A percentile compares a stretch with the other conserved stretches of the same genome.
These are phyloP conservation scores for Rhizopogon roseolus DNA, from an alignment of 768 basidiomycete genomes.

Conservation along the genomic window DNA sequence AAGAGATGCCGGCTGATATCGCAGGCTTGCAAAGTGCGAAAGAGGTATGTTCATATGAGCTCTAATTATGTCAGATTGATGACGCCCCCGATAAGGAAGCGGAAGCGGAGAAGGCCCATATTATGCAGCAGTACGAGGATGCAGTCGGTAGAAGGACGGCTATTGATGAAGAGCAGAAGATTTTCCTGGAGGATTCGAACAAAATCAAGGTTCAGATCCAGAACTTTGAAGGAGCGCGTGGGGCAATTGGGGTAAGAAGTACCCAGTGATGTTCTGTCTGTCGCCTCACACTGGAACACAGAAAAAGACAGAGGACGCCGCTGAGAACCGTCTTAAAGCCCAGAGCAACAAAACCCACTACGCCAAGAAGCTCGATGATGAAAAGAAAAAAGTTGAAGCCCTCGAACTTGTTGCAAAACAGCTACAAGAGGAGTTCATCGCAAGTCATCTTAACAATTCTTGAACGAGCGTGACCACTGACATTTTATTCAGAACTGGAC, in stretches of 20 bases:
- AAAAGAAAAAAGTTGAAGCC: constrained; percentile 39
- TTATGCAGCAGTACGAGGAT: constrained; percentile 46
- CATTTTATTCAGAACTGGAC: constrained; percentile 52
- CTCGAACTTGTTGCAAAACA: constrained; percentile 43
- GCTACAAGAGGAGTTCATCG: constrained; percentile 60
- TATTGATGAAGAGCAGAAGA: constrained; percentile 40
- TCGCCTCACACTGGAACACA: constrained; percentile 20
- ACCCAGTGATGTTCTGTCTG: background rate
- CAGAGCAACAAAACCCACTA: constrained; percentile 47
- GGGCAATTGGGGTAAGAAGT: constrained; percentile 39
- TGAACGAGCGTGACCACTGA: background rate
- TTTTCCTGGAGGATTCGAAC: constrained; percentile 39
- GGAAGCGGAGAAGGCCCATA: constrained; percentile 43
- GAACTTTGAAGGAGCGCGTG: constrained; percentile 43
- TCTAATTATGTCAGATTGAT: constrained; percentile 1
- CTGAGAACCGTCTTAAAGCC: constrained; percentile 42
- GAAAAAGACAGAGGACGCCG: constrained; percentile 47
- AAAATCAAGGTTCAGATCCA: constrained; percentile 43
- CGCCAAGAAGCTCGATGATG: constrained; percentile 45
- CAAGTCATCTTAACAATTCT: constrained; percentile 22
- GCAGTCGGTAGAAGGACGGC: constrained; percentile 40
- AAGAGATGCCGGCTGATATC: constrained; percentile 64
- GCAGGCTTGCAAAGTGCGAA: constrained; percentile 50
- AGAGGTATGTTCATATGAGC: constrained; percentile 33
- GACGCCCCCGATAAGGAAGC: constrained; percentile 40